Conservation (phyloP, 106 monocot genomes). For the Gastrodia elata region DNA sequence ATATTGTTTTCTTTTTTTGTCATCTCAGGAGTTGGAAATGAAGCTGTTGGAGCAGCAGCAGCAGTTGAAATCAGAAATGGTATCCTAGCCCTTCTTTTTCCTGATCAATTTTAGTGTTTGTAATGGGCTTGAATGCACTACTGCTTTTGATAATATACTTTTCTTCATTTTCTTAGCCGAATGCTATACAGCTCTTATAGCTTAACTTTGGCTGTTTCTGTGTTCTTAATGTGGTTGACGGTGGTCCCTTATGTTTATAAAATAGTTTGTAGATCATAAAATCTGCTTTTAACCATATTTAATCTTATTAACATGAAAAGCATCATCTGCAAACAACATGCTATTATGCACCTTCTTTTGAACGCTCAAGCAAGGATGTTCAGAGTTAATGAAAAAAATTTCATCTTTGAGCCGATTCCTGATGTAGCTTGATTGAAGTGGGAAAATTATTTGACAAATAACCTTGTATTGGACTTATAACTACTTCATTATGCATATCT, state of each 20-base stretch:
- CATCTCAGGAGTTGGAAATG: constrained; percentile 67
- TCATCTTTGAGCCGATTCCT: too few relatives aligned
- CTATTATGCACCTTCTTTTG: too few relatives aligned
- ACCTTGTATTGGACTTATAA: too few relatives aligned
- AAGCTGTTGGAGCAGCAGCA: constrained; percentile 71
- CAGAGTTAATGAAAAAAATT: too few relatives aligned
- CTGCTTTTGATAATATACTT: neutral
- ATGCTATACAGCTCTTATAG: neutral
- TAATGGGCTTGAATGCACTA: neutral
- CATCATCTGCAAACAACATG: too few relatives aligned
- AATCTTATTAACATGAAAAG: too few relatives aligned
- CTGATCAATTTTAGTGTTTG: neutral
- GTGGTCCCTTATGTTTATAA: neutral
- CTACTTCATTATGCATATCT: too few relatives aligned
- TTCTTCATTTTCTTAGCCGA: neutral
- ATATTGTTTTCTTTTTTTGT: constrained; percentile 12
- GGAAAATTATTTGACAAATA: too few relatives aligned
- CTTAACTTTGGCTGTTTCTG: neutral
- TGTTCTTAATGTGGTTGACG: neutral
- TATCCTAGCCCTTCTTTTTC: constrained; percentile 15
- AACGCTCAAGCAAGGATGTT: too few relatives aligned
- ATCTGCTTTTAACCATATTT: neutral
- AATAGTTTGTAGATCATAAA: neutral
- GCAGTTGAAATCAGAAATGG: constrained; percentile 80
- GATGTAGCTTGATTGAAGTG: too few relatives aligned